Evolutionary conservation across 1,284 basidiomycete genomes (phyloP).

Genomic region (Cutaneotrichosporon dermatis): DNA sequence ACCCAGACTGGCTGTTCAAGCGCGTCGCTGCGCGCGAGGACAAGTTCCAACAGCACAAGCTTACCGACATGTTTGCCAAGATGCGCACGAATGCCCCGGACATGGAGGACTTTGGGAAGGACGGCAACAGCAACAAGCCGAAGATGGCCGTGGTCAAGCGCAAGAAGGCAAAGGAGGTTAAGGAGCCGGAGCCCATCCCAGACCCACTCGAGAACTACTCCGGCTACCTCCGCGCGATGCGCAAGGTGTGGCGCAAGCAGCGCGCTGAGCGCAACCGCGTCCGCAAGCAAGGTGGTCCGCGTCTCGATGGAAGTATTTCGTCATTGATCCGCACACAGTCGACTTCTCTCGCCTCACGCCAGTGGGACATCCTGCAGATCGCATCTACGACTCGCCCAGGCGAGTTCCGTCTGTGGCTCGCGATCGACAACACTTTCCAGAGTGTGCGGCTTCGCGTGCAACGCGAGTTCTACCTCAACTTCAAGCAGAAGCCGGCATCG

Average conservation of each 20-base stretch:
- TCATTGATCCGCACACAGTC: slow-evolving; percentile 74
- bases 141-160: slow-evolving; percentile 57
- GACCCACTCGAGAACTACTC: slow-evolving; percentile 65
- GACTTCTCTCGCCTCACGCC: slow-evolving; percentile 60
- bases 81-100: slow-evolving; percentile 41
- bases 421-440: slow-evolving; percentile 73
- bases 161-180: slow-evolving; percentile 46
- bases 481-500: slow-evolving; percentile 62
- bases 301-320: slow-evolving; percentile 55
- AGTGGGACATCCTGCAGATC: slow-evolving; percentile 94
- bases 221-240: slow-evolving; percentile 74
- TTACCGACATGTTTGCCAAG: slow-evolving; percentile 87
- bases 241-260: slow-evolving; percentile 69
- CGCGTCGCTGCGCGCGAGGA: slow-evolving; percentile 85
- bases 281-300: slow-evolving; percentile 48
- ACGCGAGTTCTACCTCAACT: slow-evolving; percentile 87
- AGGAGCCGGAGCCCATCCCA: slow-evolving; percentile 49
- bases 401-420: slow-evolving; percentile 85
- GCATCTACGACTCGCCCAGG: slow-evolving; percentile 71
- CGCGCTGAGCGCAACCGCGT: slow-evolving; percentile 52
- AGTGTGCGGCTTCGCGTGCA: slow-evolving; percentile 78
- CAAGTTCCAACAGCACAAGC: slow-evolving; percentile 96
- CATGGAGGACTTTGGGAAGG: slow-evolving; percentile 56
- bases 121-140: slow-evolving; percentile 21
- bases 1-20: slow-evolving; percentile 96